phyloP scores from a whole-genome alignment of 169 alveolate genomes.

The Plasmodium gallinaceum region DNA sequence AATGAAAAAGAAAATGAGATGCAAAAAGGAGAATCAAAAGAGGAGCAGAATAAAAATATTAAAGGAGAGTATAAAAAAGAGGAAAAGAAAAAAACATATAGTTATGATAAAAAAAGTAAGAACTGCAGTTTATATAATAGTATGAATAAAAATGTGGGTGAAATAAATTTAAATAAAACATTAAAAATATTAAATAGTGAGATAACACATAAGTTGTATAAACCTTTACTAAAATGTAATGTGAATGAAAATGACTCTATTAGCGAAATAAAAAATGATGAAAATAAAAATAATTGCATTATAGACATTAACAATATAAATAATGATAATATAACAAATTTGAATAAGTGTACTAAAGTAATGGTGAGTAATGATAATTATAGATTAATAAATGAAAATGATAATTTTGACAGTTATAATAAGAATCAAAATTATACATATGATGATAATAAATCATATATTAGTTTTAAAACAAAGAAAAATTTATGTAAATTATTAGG shows the following conservation, averaged over 20 bases:
- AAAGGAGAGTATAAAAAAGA: neutral
- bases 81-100: neutral
- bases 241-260: neutral
- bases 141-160: neutral
- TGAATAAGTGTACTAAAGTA: neutral
- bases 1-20: neutral
- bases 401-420: neutral
- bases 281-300: neutral
- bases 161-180: constrained; percentile 19
- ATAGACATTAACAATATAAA: neutral
- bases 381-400: neutral
- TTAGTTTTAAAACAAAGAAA: constrained; percentile 16
- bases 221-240: neutral
- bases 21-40: neutral
- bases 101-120: neutral
- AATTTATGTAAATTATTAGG: constrained; percentile 40
- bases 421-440: neutral
- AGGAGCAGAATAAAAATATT: neutral
- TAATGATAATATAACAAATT: neutral
- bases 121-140: neutral
- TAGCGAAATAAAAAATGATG: neutral
- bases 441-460: neutral
- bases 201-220: neutral
- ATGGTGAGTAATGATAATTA: neutral
- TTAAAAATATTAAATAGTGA: constrained; percentile 22